Evolutionary conservation across 2,329 filamentous ascomycete genomes (phyloP).

Genomic region (Ophiognomonia clavigignenti-juglandacearum): DNA sequence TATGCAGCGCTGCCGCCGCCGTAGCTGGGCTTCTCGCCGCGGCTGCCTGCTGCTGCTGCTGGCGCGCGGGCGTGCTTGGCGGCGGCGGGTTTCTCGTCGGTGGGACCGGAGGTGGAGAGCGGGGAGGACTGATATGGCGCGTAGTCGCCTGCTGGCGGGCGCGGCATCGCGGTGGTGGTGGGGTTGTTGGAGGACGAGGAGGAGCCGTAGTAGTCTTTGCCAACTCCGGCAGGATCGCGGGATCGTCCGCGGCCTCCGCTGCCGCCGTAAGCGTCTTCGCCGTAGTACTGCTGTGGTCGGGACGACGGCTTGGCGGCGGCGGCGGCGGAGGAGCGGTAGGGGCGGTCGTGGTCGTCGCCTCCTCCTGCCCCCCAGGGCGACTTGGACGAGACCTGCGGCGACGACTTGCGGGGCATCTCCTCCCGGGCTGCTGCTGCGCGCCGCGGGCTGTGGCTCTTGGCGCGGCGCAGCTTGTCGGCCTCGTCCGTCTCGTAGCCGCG

Average conservation of each 20-base stretch:
- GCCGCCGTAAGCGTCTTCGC: constrained; percentile 4
- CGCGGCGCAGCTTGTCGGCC: constrained; percentile 5
- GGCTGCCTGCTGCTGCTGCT: no score
- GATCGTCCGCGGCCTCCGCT: neutral
- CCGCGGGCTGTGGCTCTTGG: constrained; percentile 14
- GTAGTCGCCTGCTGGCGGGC: constrained; percentile 8
- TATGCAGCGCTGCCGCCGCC: no score
- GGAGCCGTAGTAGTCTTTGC: neutral
- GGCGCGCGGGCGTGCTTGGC: neutral
- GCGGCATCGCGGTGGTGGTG: neutral
- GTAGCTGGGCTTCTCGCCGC: no score
- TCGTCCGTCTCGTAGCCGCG: constrained; percentile 10
- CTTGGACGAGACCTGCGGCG: constrained; percentile 6
- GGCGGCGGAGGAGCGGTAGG: neutral
- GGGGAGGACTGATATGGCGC: constrained; percentile 2
- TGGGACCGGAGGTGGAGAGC: neutral
- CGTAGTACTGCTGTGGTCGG: constrained; percentile 12
- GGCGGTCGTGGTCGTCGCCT: neutral
- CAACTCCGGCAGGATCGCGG: neutral
- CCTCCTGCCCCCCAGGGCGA: constrained; percentile 5
- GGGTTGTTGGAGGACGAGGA: neutral
- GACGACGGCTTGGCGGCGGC: no score
- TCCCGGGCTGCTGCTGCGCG: constrained; percentile 10
- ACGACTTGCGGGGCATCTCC: constrained; percentile 2
- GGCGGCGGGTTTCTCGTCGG: constrained; percentile 6